Conservation (phyloP, 441 rosid genomes). For the Pelargonium myrrhifolium region DNA sequence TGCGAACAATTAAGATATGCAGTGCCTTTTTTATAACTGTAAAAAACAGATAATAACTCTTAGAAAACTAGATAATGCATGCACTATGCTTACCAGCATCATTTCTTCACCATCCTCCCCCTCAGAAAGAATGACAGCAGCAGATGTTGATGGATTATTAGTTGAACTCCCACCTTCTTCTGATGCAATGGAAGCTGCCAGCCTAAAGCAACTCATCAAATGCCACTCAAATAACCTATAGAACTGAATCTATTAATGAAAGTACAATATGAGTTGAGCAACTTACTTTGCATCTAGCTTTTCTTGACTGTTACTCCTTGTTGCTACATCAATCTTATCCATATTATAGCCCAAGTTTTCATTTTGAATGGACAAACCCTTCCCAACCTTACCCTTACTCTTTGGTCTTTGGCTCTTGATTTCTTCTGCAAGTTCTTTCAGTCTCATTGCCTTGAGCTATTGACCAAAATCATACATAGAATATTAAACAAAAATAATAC, state of each 20-base stretch:
- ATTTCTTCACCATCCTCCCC: constrained; percentile 52
- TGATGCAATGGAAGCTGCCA: constrained; percentile 62
- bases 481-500: not conserved
- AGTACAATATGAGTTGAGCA: constrained; percentile 12
- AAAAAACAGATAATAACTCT: not conserved
- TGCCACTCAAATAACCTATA: constrained; percentile 14
- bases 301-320: constrained; percentile 32
- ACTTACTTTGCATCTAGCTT: constrained; percentile 69
- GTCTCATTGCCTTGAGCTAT: constrained; percentile 69
- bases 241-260: constrained; percentile 14
- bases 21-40: not conserved
- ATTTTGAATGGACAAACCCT: constrained; percentile 30
- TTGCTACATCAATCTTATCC: constrained; percentile 21
- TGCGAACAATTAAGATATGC: not conserved
- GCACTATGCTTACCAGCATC: constrained; percentile 41
- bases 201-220: constrained; percentile 37
- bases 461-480: constrained; percentile 11
- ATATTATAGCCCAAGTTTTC: constrained; percentile 18
- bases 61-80: not conserved
- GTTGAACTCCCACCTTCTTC: constrained; percentile 43
- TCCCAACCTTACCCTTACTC: constrained; percentile 42
- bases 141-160: constrained; percentile 39
- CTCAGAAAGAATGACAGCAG: constrained; percentile 35
- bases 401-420: constrained; percentile 49
- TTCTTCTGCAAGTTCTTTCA: constrained; percentile 71